A percentile compares a stretch with the other conserved stretches of the same genome.
Conservation (phyloP, 805 yeast genomes). For the Wickerhamomyces ciferrii region DNA sequence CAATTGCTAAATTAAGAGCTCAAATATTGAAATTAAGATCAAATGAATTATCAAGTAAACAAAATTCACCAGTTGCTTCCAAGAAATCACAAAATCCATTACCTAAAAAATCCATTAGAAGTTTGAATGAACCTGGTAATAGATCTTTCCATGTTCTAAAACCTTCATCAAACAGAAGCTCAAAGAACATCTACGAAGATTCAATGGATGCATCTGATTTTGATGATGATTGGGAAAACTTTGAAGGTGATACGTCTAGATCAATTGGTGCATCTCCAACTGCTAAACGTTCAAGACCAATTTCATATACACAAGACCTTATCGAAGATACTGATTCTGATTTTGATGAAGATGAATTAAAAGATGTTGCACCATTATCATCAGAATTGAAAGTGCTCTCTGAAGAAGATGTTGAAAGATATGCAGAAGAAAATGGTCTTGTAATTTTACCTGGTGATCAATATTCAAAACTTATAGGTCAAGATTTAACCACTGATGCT, state of each 20-base stretch:
- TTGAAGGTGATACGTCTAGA: constrained; percentile 17
- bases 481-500: constrained; percentile 8
- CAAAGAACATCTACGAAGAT: constrained; percentile 18
- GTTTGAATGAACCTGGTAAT: constrained; percentile 3
- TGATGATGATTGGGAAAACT: constrained; percentile 23
- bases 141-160: constrained; percentile 15
- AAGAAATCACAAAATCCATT: constrained; percentile 6
- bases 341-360: constrained; percentile 15
- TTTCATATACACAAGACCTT: constrained; percentile 11
- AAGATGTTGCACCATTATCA: constrained; percentile 16
- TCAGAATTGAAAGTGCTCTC: constrained; percentile 16
- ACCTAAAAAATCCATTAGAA: constrained; percentile 8
- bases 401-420: constrained; percentile 22
- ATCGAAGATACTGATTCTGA: constrained; percentile 21
- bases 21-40: constrained; percentile 22
- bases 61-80: constrained; percentile 10
- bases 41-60: constrained; percentile 15
- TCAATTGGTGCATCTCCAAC: constrained; percentile 7
- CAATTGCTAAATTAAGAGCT: constrained; percentile 53
- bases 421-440: constrained; percentile 24
- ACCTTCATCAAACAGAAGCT: constrained; percentile 16
- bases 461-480: constrained; percentile 6
- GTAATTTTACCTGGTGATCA: constrained; percentile 21
- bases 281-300: constrained; percentile 8
- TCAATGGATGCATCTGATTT: constrained; percentile 8